Evolutionary conservation across 2,329 filamentous ascomycete species (phyloP), one percentile per base, ranked within the genome.

Genomic region (Aspergillus clavatus): DNA sequence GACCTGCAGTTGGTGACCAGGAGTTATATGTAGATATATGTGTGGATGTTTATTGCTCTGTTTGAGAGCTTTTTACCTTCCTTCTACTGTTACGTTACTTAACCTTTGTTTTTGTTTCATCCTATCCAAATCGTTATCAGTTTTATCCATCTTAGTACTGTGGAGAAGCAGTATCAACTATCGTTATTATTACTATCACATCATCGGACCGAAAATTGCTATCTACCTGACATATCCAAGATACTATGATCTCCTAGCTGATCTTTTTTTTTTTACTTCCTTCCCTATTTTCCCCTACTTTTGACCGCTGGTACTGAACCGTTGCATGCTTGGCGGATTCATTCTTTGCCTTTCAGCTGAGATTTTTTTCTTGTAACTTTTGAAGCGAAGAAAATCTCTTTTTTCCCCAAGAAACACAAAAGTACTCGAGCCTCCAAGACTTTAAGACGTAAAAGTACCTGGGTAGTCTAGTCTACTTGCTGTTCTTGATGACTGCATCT

Each of bases 401-500:
- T 35, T 33, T 11, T 11, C 14, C 14, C 5, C 8, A 19, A 5
- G 16, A 14, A 18, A 16, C 14, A 35, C 31, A 5, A 10, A 18
- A 35, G 31, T 35, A 35, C 31, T n/a, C 2, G 16, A 19, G 31
- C 12, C 18, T 16, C 8, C 18, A 21, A 10, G 31, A n/a, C 29
- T 31, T 14, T 33, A 33, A 4, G 29, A 12, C 18, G n/a, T n/a
- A n/a, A n/a, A 33, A 33, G 14, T 18, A 12, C 14, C 14, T 33
- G 11, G 7, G n/a, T n/a, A 33, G 14, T 33, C 14, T 33, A 7
- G n/a, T 16, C 14, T 33, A 16, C 5, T 26, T 26, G 10, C 10
- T 26, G 10, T 10, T 26, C 6, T 4, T 33, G 14, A 18, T n/a
- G 14, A n/a, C 40, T 27, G 38, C 47, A 50, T 45, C 41, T 50